Evolutionary conservation across 805 yeast genomes (phyloP).

Genomic region (Saturnispora saitoi): DNA sequence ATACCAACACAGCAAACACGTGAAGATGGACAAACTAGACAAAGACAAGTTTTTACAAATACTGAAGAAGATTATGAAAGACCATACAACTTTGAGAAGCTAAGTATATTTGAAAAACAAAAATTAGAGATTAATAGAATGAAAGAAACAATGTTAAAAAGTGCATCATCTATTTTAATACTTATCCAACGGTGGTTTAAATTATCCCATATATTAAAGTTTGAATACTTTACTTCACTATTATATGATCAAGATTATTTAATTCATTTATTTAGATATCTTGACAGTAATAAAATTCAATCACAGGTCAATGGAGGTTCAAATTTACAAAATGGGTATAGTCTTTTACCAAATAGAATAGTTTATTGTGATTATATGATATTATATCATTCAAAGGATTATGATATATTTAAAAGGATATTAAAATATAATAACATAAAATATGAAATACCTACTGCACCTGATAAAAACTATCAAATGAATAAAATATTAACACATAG

Average conservation of each 20-base stretch:
- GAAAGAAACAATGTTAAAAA: constrained; percentile 57
- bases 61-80: constrained; percentile 7
- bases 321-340: constrained; percentile 23
- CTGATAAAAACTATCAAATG: constrained; percentile 11
- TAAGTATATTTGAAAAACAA: constrained; percentile 25
- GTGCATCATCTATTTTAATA: constrained; percentile 44
- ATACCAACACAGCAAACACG: constrained; percentile 16
- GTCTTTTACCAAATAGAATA: constrained; percentile 22
- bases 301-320: constrained; percentile 20
- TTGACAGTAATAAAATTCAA: constrained; percentile 24
- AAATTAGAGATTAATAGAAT: constrained; percentile 47
- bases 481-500: constrained; percentile 13
- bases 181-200: constrained; percentile 71
- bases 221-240: constrained; percentile 61
- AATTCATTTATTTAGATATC: constrained; percentile 28
- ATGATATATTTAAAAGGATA: constrained; percentile 21
- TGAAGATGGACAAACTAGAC: constrained; percentile 19
- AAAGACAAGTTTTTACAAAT: constrained; percentile 8
- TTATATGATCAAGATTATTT: constrained; percentile 66
- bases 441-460: constrained; percentile 3
- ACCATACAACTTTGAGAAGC: constrained; percentile 12
- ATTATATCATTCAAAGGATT: constrained; percentile 21
- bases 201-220: constrained; percentile 66
- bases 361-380: constrained; percentile 28
- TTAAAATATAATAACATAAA: constrained; percentile 13